Evolutionary conservation across 2,329 filamentous ascomycete genomes (phyloP).

Genomic region (Pseudohalonectria lignicola): DNA sequence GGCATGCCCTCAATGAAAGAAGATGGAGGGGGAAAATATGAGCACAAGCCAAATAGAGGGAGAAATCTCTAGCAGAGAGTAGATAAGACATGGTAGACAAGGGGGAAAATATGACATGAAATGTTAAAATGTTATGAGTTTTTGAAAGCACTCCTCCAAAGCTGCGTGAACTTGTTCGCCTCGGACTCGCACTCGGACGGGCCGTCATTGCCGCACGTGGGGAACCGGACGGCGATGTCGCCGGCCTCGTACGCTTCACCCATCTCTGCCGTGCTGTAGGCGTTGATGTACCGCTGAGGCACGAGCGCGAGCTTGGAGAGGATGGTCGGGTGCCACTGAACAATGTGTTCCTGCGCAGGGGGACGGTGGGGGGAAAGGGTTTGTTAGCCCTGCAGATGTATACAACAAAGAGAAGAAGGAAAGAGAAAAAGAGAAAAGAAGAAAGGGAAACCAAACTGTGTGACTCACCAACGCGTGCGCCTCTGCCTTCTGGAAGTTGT

Average conservation of each 20-base stretch:
- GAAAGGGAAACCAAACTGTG: neutral
- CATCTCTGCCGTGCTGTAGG: slow-evolving; percentile 50
- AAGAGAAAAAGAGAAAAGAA: neutral
- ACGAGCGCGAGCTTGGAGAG: slow-evolving; percentile 81
- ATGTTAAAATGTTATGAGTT: too few species aligned
- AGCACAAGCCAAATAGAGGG: too few species aligned
- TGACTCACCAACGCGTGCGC: slow-evolving; percentile 75
- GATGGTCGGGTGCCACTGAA: slow-evolving; percentile 95
- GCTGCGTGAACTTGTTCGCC: slow-evolving; percentile 41
- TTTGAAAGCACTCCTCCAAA: slow-evolving; percentile 34
- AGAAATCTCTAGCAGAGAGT: too few species aligned
- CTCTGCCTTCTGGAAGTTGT: slow-evolving; percentile 95
- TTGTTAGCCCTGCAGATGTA: too few species aligned
- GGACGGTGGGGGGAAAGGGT: neutral
- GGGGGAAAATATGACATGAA: too few species aligned
- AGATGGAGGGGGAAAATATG: too few species aligned
- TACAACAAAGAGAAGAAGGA: neutral
- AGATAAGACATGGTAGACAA: too few species aligned
- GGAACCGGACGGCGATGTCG: slow-evolving; percentile 73
- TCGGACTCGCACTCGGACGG: slow-evolving; percentile 60
- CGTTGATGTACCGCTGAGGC: slow-evolving; percentile 75
- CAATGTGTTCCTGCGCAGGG: slow-evolving; percentile 59
- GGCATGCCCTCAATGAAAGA: too few species aligned
- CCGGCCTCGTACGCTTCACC: slow-evolving; percentile 67
- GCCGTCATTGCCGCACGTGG: slow-evolving; percentile 52